Conservation (phyloP, 371 early-diverging fungal species). For the Actinomucor elegans region DNA sequence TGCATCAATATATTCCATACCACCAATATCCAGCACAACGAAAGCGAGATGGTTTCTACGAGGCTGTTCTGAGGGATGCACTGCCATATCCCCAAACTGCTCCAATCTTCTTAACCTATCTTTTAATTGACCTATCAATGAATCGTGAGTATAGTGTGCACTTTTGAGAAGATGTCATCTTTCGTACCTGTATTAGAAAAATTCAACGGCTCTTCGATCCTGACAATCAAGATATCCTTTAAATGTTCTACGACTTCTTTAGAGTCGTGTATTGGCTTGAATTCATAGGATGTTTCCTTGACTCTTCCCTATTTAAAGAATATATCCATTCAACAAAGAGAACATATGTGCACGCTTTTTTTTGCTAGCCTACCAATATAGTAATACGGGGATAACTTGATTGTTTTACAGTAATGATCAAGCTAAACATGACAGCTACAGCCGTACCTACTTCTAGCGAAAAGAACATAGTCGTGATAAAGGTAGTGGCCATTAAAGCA, state of each 20-base stretch:
- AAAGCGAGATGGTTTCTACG: conserved; percentile 57
- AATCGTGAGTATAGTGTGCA: too few relatives aligned
- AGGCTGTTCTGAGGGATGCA: conserved; percentile 79
- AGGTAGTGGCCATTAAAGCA: conserved; percentile 71
- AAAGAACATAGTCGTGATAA: conserved; percentile 73
- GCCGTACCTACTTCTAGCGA: conserved; percentile 87
- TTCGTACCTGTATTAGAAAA: conserved; percentile 88
- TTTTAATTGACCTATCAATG: conserved; percentile 70
- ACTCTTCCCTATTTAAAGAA: conserved; percentile 6
- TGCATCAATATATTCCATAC: conserved; percentile 83
- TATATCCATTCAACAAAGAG: too few relatives aligned
- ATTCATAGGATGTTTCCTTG: conserved; percentile 17
- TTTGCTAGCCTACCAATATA: conserved; percentile 48
- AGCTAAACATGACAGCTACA: conserved; percentile 75
- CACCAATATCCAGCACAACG: conserved; percentile 83
- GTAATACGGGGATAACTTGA: conserved; percentile 78
- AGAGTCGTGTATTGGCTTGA: conserved; percentile 14
- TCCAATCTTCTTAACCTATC: conserved; percentile 85
- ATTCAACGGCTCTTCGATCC: conserved; percentile 84
- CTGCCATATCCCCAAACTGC: conserved; percentile 80
- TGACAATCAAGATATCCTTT: conserved; percentile 78
- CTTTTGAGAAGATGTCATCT: conserved; percentile 68
- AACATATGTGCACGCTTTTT: background rate
- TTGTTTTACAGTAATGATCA: conserved; percentile 85
- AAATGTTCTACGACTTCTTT: conserved; percentile 50